Percentiles rank a stretch among this genome's conserved stretches.
These are phyloP conservation scores for Apiospora sp. DNA, from an alignment of 2,329 filamentous ascomycete species.

Conservation along the genomic window DNA sequence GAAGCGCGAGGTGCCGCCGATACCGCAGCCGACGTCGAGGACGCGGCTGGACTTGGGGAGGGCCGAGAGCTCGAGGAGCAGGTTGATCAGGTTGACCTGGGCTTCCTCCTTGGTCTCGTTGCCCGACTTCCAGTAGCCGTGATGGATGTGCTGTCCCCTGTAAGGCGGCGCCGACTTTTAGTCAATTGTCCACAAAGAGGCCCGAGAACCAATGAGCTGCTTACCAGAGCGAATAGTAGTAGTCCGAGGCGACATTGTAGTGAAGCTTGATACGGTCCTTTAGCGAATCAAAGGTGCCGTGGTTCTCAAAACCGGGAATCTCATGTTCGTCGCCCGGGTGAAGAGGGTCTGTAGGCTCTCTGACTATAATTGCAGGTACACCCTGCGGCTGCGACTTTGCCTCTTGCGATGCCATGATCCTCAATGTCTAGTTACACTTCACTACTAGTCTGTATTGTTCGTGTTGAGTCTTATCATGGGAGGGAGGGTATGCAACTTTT, in stretches of 20 bases:
- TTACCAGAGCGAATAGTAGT: constrained; percentile 68
- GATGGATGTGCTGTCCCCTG: constrained; percentile 71
- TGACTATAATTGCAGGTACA: not conserved
- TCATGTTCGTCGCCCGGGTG: constrained; percentile 42
- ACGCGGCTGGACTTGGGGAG: constrained; percentile 50
- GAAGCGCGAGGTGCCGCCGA: constrained; percentile 66
- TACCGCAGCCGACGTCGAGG: constrained; percentile 67
- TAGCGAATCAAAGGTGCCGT: constrained; percentile 45
- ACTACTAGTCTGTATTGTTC: not conserved
- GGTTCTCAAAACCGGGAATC: constrained; percentile 38
- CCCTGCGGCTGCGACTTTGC: not conserved
- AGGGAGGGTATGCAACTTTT: not conserved
- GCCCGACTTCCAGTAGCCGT: constrained; percentile 63
- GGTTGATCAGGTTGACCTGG: constrained; percentile 63
- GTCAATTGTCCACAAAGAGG: not conserved
- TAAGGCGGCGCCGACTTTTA: not conserved
- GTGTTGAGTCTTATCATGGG: not conserved
- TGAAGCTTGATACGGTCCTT: constrained; percentile 67
- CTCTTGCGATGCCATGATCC: not conserved
- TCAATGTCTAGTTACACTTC: not conserved
- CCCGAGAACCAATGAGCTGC: constrained; percentile 25
- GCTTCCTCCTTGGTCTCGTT: constrained; percentile 64
- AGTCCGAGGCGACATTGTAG: constrained; percentile 68
- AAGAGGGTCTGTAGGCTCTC: not conserved
- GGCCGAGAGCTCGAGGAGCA: constrained; percentile 58